These are phyloP conservation scores for Pseudoscleropodium purum DNA, from an alignment of 225 moss, liverwort and hornwort species.

Conservation along the genomic window DNA sequence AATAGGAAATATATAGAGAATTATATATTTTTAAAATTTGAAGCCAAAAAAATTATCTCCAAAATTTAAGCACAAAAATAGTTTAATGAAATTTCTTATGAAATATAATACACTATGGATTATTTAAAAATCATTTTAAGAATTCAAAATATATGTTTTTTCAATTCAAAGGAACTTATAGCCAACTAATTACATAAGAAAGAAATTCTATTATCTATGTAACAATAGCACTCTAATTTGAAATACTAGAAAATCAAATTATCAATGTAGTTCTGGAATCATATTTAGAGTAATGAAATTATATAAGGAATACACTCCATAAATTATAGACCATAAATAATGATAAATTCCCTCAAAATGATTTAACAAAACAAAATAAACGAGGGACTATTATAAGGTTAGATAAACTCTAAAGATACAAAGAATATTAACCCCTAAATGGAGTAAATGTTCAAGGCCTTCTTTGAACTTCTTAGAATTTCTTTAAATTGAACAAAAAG, in stretches of 20 bases:
- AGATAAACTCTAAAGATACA: not conserved
- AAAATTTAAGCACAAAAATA: not conserved
- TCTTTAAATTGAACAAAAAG: not conserved
- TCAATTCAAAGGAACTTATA: not conserved
- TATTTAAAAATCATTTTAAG: not conserved
- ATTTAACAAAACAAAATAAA: not conserved
- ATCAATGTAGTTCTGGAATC: too few relatives aligned
- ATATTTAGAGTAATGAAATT: not conserved
- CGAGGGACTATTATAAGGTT: rapidly evolving
- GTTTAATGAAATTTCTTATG: too few relatives aligned
- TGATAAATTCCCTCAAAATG: not conserved
- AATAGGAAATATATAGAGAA: not conserved
- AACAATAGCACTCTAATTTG: not conserved
- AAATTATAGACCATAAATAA: too few relatives aligned
- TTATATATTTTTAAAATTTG: not conserved
- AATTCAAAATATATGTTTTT: not conserved
- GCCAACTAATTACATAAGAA: not conserved
- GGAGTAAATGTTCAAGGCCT: not conserved
- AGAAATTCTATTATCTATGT: not conserved
- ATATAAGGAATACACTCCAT: too few relatives aligned
- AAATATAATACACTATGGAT: rapidly evolving
- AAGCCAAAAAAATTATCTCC: not conserved
- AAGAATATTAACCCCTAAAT: not conserved
- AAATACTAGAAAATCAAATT: not conserved
- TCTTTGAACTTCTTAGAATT: not conserved